phyloP scores from a whole-genome alignment of 352 stramenopile species.

The Globisporangium paddicum region DNA sequence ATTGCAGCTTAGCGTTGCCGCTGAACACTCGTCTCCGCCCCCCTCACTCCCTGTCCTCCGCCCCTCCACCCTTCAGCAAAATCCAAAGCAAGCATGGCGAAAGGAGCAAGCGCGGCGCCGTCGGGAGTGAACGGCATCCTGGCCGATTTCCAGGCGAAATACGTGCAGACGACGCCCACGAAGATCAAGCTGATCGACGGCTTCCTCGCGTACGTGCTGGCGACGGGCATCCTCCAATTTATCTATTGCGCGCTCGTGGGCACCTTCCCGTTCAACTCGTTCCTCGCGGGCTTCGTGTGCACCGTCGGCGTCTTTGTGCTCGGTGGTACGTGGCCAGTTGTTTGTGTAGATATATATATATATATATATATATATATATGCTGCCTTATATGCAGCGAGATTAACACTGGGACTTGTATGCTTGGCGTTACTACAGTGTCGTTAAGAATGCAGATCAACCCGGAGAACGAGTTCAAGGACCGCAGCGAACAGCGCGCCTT shows the following conservation, averaged over 20 bases:
- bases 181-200: constrained; percentile 90
- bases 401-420: too few species aligned
- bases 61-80: background rate
- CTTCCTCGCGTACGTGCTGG: constrained; percentile 87
- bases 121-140: constrained; percentile 46
- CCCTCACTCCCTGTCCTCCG: too few species aligned
- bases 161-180: constrained; percentile 80
- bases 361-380: too few species aligned
- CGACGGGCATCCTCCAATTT: constrained; percentile 88
- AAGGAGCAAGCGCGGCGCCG: constrained; percentile 28
- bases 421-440: constrained; percentile 45
- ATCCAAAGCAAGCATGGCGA: constrained; percentile 4
- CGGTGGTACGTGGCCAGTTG: constrained; percentile 42
- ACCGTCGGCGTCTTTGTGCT: constrained; percentile 89
- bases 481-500: constrained; percentile 85
- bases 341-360: too few species aligned
- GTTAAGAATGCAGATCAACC: constrained; percentile 88
- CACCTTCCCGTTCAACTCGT: constrained; percentile 92
- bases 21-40: background rate
- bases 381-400: too few species aligned
- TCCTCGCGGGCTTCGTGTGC: constrained; percentile 88
- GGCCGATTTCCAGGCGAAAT: constrained; percentile 61
- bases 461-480: constrained; percentile 78
- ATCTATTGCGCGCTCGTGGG: constrained; percentile 89
- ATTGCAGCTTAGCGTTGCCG: constrained; percentile 1